Evolutionary conservation across 371 early-diverging fungal genomes (phyloP), one percentile per base, ranked within the genome.

Genomic region (Saksenaea oblongispora): DNA sequence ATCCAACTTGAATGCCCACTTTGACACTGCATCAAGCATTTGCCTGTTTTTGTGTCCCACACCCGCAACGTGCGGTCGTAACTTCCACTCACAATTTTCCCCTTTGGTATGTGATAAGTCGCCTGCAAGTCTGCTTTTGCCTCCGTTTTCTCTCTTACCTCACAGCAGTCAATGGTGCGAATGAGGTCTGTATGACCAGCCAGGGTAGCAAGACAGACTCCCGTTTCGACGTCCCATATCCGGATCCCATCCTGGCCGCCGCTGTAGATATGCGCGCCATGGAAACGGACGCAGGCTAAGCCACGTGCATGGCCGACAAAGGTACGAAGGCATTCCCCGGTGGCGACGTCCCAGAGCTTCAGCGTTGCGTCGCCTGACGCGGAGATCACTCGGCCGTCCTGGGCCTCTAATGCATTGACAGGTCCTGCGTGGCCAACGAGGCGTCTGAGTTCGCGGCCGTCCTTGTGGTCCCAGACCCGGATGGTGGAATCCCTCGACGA

Each of bases 61-160:
- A 98, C 93, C 72, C 93, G 95, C 58, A 99, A 84, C 0, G 95
- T 91, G 59, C 95, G 93, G 77, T 99, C 99, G 73, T 98, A 97
- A 36, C 82, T 77, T 13, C 82, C 82, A 28, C 69, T 82, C 1
- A 82, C 70, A 35, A 77, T 55, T 34, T 79, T 78, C 28, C 82
- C 82, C 61, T 77, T 62, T n/a, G 3, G 15, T 26, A 56, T 15
- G 35, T 2, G 31, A 89, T 91, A 36, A 88, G 76, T 10, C 92
- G 91, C 18, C 90, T 74, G 86, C 77, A 61, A 88, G 84, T 93
- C 93, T 92, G 24, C 92, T 66, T 66, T 84, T 84, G 58, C 92
- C 86, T 5, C 89, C 80, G 51, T 80, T 76, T 70, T 93, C 92
- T 67, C 86, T 79, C 78, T 75, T 61, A 84, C 82, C 44, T 86